A percentile compares a stretch with the other conserved stretches of the same genome.
Conservation (phyloP, 2,329 filamentous ascomycete species). For the Trichoderma oligosporum region DNA sequence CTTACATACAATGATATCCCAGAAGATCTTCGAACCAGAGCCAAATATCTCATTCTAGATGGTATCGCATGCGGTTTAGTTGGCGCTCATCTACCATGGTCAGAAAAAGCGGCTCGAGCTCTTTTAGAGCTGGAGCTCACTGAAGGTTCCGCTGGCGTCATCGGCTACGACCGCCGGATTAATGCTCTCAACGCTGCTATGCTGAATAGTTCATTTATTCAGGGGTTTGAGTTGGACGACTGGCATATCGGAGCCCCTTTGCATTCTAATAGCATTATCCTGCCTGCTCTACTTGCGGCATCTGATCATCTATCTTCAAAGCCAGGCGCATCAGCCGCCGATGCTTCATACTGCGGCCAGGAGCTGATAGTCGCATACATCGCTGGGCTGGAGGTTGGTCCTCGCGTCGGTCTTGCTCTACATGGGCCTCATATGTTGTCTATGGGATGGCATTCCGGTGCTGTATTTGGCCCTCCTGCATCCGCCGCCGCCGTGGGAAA, state of each 20-base stretch:
- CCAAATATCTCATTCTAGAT: constrained; percentile 43
- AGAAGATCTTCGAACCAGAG: constrained; percentile 29
- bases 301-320: constrained; percentile 19
- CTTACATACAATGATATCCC: constrained; percentile 32
- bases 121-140: constrained; percentile 32
- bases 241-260: constrained; percentile 40
- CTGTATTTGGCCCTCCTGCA: constrained; percentile 37
- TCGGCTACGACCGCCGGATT: constrained; percentile 31
- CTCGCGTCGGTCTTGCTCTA: constrained; percentile 36
- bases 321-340: background rate
- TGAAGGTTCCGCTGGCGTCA: constrained; percentile 27
- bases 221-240: constrained; percentile 44
- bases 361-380: constrained; percentile 36
- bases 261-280: constrained; percentile 36
- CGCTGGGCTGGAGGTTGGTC: constrained; percentile 40
- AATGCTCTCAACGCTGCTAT: constrained; percentile 38
- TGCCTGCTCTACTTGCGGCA: constrained; percentile 40
- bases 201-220: constrained; percentile 42
- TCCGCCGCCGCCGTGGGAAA: constrained; percentile 32
- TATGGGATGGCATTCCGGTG: constrained; percentile 40
- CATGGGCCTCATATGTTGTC: constrained; percentile 38
- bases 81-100: constrained; percentile 40
- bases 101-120: constrained; percentile 34
- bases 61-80: constrained; percentile 40
- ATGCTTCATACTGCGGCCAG: constrained; percentile 23